These are phyloP conservation scores for Cicer chorassanicum DNA, from an alignment of 306 rosid species.

Conservation along the genomic window DNA sequence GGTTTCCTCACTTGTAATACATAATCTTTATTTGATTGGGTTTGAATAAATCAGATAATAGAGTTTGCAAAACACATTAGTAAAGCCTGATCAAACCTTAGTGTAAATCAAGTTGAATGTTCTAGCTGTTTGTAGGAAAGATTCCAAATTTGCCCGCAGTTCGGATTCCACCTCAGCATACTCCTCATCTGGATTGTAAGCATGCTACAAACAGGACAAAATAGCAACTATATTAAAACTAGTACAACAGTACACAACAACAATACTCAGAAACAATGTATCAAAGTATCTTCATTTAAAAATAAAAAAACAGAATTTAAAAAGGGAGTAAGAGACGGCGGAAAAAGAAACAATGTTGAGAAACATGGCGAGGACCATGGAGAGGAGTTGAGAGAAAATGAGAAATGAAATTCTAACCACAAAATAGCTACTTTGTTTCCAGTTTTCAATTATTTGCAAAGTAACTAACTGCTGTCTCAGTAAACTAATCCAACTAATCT, in stretches of 20 bases:
- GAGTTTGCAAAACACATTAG: neutral
- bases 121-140: slow-evolving; percentile 93
- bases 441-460: neutral
- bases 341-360: neutral
- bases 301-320: neutral
- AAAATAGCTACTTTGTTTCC: neutral
- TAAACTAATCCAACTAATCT: neutral
- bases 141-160: slow-evolving; percentile 79
- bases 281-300: neutral
- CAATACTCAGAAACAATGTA: slow-evolving; percentile 9
- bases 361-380: neutral
- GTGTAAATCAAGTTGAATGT: slow-evolving; percentile 84
- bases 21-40: slow-evolving; percentile 4
- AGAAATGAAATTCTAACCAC: neutral
- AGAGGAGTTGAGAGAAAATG: neutral
- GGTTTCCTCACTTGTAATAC: slow-evolving; percentile 14
- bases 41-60: slow-evolving; percentile 26
- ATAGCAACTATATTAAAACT: slow-evolving; percentile 29
- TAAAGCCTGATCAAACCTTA: slow-evolving; percentile 59
- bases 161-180: slow-evolving; percentile 81
- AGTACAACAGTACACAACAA: slow-evolving; percentile 29
- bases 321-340: neutral
- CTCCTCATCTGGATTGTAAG: slow-evolving; percentile 93
- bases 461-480: neutral
- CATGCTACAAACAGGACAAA: slow-evolving; percentile 60